Base-by-base conservation (phyloP, 805 yeast genomes). In the Lachancea nothofagi region DNA sequence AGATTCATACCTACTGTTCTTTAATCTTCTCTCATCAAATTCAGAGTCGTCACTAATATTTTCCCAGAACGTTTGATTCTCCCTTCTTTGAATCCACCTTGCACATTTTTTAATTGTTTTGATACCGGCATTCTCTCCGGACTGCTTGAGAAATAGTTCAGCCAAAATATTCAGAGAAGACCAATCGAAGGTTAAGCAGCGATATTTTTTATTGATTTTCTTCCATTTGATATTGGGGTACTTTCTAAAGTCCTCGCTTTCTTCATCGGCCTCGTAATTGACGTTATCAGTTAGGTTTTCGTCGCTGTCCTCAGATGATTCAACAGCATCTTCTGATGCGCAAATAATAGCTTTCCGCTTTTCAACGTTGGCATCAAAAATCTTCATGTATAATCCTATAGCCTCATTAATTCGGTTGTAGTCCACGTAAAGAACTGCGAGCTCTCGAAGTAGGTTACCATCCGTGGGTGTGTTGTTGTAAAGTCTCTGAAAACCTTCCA, bases 81-180 rank as follows among this genome's bases (percentile, higher is more conserved):
- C 77, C 46, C 98, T 72, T 10, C 67, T 67, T 43, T 82, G 87
- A 12, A 90, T 74, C 93, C 95, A 88, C 45, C 98, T 67, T 0
- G 95, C 76, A 8, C 84, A 82, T 21, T 72, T 65, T 49, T 83
- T 83, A 23, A 87, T 72, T 1, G 78, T 69, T 41, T 71, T 73
- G 13, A 87, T 72, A 1, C 89, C 93, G 8, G 74, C 66, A 7
- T 58, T 58, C 70, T 82, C 77, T 31, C 75, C 78, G 2, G 52
- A 42, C 7, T 46, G 39, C 38, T 77, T 75, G n/a, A 78, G 70
- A 51, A 83, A 83, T 27, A 90, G 65, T 52, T 93, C 97, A 7
- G 84, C 73, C 30, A 90, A 66, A 43, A 87, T 85, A 52, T 93
- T 90, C 34, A 90, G 68, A 44, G 85, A 89, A 0, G 95, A 82